Base-by-base conservation (phyloP, 805 yeast species). In the Tetrapisispora taiwanensis region DNA sequence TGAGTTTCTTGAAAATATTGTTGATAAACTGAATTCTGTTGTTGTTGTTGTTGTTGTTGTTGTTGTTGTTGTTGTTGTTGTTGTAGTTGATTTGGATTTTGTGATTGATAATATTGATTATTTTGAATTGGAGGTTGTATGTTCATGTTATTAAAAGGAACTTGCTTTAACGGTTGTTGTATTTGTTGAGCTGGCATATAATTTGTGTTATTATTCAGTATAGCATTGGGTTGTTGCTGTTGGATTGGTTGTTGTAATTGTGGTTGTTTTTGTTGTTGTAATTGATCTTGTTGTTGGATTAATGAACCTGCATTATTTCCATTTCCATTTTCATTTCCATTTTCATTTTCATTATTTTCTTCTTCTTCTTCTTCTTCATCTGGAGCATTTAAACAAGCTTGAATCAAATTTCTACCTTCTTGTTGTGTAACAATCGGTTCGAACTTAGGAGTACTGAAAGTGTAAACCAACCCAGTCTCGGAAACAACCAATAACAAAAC, bases 381-480 rank as follows among this genome's bases (percentile, higher is more conserved):
- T n/a, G 96, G 95, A 8, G 97, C 97, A 65, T 90, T 88, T 59
- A 90, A 72, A 64, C 98, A 92, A 13, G 96, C 95, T 70, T 92
- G 97, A 59, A 90, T 90, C 58, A 90, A 76, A 66, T 89, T 89
- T 66, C 92, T 89, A 54, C 98, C 98, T 69, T 92, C 98, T 42
- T 94, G 83, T 67, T 90, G 89, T 35, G 97, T 92, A 43, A 92
- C 98, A 55, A 92, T 76, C 8, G 98, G 98, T 69, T 92, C 97
- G 61, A 92, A 79, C 68, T 92, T 92, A 47, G 98, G 98, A n/a
- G 98, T 92, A 46, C 97, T 90, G 66, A 92, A 92, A 18, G 98
- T 92, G 68, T 92, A 92, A 44, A 92, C 98, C 50, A 92, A 78
- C 14, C 98, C 98, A n/a, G 98, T 92, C 66, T 92, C 98, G 43